Base-by-base conservation (phyloP, 2,329 filamentous ascomycete genomes). In the Aspergillaceae sp. region DNA sequence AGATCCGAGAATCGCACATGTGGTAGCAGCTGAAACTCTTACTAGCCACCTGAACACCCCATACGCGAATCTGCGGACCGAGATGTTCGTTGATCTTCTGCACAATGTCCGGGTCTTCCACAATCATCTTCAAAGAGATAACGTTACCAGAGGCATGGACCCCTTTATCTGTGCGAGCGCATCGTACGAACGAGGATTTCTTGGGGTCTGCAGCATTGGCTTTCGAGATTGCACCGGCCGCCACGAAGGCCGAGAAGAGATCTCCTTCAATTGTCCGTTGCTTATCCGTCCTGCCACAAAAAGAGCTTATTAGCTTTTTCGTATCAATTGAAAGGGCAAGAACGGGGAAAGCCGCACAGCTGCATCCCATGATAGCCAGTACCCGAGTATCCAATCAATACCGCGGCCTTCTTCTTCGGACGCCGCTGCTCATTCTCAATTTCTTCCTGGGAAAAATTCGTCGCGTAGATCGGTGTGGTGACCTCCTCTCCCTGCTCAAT, bases 311-410 rank as follows among this genome's bases (percentile, higher is more conserved):
- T 47, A 56, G 45, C 30, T 5, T 29, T 4, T 8, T 27, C 19
- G 4, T 9, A 26, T 38, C 26, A 8, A 28, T 1, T 26, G 46
- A 38, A n/a, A 38, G 6, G 26, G 26, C 9, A 11, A 19, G 35
- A 4, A 11, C 19, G 19, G 19, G 19, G 10, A 9, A 36, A 4
- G 4, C 44, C 65, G 44, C 56, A 74, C 69, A 98, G 86, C 71
- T 98, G 92, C 83, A 98, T 94, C 59, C 92, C 92, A 70, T 88
- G 90, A 74, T 98, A 98, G 10, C 92, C 92, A 7, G 88, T 95
- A 42, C 92, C 92, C 4, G 90, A 89, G 67, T 98, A 98, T 10
- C 92, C 92, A 57, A 98, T 83, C 74, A 97, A 74, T 30, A 98
- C 89, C 36, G 91, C 92, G 42, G 96, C 91, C 73, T 98, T 98